Percentiles rank a stretch among this genome's conserved stretches.
Evolutionary conservation across 2,329 filamentous ascomycete genomes (phyloP).

Genomic region (Fusarium sp.): DNA sequence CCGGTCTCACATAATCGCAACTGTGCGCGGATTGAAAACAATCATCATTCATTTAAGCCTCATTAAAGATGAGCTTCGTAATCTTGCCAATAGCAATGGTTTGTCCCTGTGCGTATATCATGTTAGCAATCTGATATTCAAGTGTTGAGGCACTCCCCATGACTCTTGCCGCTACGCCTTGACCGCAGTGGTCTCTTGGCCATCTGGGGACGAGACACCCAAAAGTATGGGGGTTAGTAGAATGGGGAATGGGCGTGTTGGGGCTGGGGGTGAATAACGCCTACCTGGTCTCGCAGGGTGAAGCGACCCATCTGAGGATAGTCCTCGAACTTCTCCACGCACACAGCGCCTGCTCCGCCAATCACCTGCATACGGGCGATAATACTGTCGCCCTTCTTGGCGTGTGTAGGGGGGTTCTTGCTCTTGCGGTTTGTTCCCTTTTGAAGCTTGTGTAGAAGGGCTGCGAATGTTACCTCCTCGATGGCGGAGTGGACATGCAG

Average conservation of each 20-base stretch:
- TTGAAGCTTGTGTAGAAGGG: conserved; percentile 90
- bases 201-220: conserved; percentile 3
- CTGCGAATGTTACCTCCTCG: conserved; percentile 92
- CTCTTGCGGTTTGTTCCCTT: conserved; percentile 94
- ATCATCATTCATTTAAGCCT: conserved; percentile 39
- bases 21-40: conserved; percentile 4
- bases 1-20: conserved; percentile 2
- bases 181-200: neutral
- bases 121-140: conserved; percentile 40
- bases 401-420: conserved; percentile 91
- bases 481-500: conserved; percentile 97
- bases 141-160: conserved; percentile 9
- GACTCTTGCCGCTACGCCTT: conserved; percentile 12
- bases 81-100: conserved; percentile 99
- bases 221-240: conserved; percentile 18
- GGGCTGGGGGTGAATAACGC: conserved; percentile 38
- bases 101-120: conserved; percentile 73
- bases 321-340: conserved; percentile 93
- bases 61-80: conserved; percentile 76
- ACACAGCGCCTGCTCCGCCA: conserved; percentile 84
- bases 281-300: conserved; percentile 86
- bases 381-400: conserved; percentile 81
- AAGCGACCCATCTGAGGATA: conserved; percentile 94
- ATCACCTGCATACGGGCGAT: conserved; percentile 91
- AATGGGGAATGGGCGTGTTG: neutral